Conservation (phyloP, 2,329 filamentous ascomycete species). For the Ilyonectria mors-panacis region DNA sequence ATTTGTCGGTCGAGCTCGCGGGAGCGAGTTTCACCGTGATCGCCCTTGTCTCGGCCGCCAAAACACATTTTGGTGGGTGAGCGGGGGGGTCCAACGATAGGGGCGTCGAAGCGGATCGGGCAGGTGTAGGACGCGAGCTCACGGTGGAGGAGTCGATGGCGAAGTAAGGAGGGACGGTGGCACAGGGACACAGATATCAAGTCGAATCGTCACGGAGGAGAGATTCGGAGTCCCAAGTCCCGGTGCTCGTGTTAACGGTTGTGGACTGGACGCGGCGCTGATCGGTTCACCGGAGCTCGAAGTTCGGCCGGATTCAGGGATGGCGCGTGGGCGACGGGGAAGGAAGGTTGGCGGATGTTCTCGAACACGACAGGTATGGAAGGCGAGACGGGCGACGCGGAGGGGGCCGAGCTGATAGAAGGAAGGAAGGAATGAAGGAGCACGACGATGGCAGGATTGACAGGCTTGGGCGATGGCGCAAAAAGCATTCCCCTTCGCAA, state of each 20-base stretch:
- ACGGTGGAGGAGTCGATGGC: neutral
- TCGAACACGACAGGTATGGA: slow-evolving; percentile 23
- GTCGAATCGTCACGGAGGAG: neutral
- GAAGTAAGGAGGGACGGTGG: neutral
- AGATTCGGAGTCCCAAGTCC: neutral
- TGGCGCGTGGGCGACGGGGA: slow-evolving; percentile 4
- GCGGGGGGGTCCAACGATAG: slow-evolving; percentile 19
- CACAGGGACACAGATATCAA: neutral
- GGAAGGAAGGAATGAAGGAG: slow-evolving; percentile 1
- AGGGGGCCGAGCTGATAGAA: neutral
- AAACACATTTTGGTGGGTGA: slow-evolving; percentile 71
- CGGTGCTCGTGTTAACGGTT: neutral
- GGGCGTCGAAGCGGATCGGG: neutral
- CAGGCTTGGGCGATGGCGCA: slow-evolving; percentile 27
- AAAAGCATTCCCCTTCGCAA: slow-evolving; percentile 26
- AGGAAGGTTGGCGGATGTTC: slow-evolving; percentile 9
- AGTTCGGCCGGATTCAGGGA: slow-evolving; percentile 18
- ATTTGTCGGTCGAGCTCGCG: slow-evolving; percentile 89
- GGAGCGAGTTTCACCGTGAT: slow-evolving; percentile 68
- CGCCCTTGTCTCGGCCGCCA: slow-evolving; percentile 67
- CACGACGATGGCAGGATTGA: neutral
- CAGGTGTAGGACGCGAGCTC: neutral
- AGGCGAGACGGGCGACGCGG: neutral
- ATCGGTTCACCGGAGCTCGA: slow-evolving; percentile 11
- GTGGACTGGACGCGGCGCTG: slow-evolving; percentile 3